These are phyloP conservation scores for Yarrowia divulgata DNA, from an alignment of 805 yeast species.

Conservation along the genomic window DNA sequence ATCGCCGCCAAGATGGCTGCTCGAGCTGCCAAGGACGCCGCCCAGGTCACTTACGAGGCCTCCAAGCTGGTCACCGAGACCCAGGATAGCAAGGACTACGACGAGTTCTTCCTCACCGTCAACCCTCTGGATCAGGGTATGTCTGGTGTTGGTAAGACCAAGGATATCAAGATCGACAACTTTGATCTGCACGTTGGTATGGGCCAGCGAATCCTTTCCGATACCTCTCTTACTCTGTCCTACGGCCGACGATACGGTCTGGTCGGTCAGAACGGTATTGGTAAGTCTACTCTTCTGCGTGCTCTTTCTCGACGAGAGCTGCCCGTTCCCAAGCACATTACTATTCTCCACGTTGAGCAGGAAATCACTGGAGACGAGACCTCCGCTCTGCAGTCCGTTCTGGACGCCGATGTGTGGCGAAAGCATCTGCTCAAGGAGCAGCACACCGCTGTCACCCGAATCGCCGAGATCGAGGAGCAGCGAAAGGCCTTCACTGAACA, in stretches of 20 bases:
- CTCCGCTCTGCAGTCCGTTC: conserved; percentile 89
- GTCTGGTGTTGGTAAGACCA: conserved; percentile 75
- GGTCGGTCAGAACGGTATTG: conserved; percentile 99
- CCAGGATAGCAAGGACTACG: conserved; percentile 75
- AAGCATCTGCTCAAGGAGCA: conserved; percentile 85
- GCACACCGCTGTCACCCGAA: conserved; percentile 63
- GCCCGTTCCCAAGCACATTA: conserved; percentile 92
- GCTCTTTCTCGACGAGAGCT: conserved; percentile 95
- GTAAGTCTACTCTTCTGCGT: conserved; percentile 91
- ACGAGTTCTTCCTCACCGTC: conserved; percentile 91
- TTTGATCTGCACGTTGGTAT: conserved; percentile 96
- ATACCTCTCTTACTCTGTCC: conserved; percentile 84
- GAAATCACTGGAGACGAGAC: conserved; percentile 95
- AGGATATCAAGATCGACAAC: conserved; percentile 91
- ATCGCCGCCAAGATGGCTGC: conserved; percentile 97
- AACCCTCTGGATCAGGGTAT: conserved; percentile 87
- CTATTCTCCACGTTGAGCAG: conserved; percentile 96
- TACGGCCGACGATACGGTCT: conserved; percentile 96
- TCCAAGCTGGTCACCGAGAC: conserved; percentile 76
- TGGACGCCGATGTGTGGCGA: conserved; percentile 99
- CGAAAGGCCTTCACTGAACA: conserved; percentile 50
- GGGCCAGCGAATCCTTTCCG: conserved; percentile 89
- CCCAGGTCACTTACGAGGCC: conserved; percentile 62
- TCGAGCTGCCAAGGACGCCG: conserved; percentile 56
- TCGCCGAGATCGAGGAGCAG: conserved; percentile 74